phyloP scores from a whole-genome alignment of 192 early-diverging fungal species.

The Coemansia sp. region DNA sequence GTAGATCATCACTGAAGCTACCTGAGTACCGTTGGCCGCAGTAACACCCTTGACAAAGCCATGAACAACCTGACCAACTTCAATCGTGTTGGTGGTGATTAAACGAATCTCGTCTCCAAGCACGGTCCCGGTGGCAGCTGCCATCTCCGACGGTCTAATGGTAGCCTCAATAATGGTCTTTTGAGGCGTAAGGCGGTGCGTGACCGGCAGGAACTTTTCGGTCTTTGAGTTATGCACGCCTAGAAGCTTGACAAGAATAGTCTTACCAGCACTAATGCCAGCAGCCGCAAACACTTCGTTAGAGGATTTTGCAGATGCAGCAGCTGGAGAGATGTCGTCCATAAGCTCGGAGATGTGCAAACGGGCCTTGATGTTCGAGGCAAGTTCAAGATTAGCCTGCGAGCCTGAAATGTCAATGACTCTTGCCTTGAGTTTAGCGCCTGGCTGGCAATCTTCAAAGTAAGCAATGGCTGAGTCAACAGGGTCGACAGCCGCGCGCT shows the following conservation, averaged over 20 bases:
- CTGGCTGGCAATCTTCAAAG: conserved; percentile 54
- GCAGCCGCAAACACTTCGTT: conserved; percentile 31
- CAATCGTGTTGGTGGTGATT: conserved; percentile 27
- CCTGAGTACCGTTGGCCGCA: conserved; percentile 5
- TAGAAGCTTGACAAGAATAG: conserved; percentile 63
- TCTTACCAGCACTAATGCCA: conserved; percentile 29
- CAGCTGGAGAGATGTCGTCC: conserved; percentile 36
- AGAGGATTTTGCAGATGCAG: conserved; percentile 27
- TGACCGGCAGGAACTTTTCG: conserved; percentile 65
- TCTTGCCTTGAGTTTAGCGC: conserved; percentile 38
- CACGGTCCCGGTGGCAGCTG: conserved; percentile 12
- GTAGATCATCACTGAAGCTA: conserved; percentile 14
- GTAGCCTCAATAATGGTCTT: conserved; percentile 62
- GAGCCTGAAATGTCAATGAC: conserved; percentile 51
- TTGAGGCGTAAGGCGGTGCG: conserved; percentile 50
- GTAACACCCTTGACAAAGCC: conserved; percentile 53
- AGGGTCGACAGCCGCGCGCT: conserved; percentile 32
- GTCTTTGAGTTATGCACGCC: conserved; percentile 63
- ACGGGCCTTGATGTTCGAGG: conserved; percentile 68
- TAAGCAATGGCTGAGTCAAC: conserved; percentile 44
- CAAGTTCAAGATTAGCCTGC: conserved; percentile 64
- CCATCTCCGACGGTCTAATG: conserved; percentile 52
- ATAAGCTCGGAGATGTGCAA: conserved; percentile 71
- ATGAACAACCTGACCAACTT: conserved; percentile 36
- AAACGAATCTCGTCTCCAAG: conserved; percentile 12